phyloP scores from a whole-genome alignment of 192 early-diverging fungal genomes.

The Dispira parvispora region DNA sequence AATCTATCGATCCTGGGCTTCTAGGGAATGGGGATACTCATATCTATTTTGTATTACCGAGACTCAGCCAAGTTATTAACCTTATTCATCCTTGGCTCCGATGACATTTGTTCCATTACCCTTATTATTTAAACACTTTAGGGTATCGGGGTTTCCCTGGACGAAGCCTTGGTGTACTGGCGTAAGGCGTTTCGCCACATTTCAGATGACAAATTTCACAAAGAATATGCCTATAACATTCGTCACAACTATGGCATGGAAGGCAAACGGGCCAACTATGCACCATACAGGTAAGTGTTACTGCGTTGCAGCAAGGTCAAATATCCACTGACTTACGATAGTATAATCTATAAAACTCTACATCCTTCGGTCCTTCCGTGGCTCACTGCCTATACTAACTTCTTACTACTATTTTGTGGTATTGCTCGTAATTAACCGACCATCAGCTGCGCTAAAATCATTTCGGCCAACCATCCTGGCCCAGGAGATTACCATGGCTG shows the following conservation, averaged over 20 bases:
- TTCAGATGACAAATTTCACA: slow-evolving; percentile 83
- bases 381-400: too few species aligned
- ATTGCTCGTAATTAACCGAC: not conserved
- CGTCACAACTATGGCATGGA: slow-evolving; percentile 93
- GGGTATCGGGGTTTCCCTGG: slow-evolving; percentile 72
- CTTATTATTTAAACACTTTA: slow-evolving; percentile 3
- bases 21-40: too few species aligned
- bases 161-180: slow-evolving; percentile 90
- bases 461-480: slow-evolving; percentile 57
- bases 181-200: slow-evolving; percentile 57
- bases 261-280: slow-evolving; percentile 68
- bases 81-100: too few species aligned
- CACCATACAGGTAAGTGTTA: slow-evolving; percentile 40
- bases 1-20: too few species aligned
- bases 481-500: slow-evolving; percentile 87
- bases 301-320: too few species aligned
- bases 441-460: slow-evolving; percentile 68
- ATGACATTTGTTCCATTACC: too few species aligned
- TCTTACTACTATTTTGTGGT: too few species aligned
- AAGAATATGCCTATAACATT: slow-evolving; percentile 87
- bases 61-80: too few species aligned
- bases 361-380: not conserved
- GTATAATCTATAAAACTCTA: not conserved
- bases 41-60: too few species aligned
- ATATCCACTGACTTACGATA: not conserved